Evolutionary conservation across 2,329 filamentous ascomycete species (phyloP).

Genomic region (Zasmidium citrigriseum): DNA sequence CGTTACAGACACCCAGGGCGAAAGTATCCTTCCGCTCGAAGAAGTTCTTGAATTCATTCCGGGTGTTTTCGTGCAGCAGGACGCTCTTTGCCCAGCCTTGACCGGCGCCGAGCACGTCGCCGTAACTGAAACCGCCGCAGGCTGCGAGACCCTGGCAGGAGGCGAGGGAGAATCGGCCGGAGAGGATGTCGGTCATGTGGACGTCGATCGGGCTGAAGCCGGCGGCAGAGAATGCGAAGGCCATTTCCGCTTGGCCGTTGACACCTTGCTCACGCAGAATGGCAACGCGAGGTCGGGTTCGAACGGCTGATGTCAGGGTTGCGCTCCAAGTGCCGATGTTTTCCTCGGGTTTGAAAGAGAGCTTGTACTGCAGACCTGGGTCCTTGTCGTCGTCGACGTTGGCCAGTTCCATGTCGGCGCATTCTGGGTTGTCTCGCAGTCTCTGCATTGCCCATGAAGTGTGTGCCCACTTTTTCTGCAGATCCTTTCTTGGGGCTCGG

Average conservation of each 20-base stretch:
- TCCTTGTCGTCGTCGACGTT: conserved; percentile 74
- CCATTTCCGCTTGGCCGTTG: conserved; percentile 97
- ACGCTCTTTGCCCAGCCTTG: conserved; percentile 96
- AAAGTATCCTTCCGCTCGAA: conserved; percentile 90
- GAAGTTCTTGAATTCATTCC: conserved; percentile 78
- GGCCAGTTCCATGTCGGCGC: conserved; percentile 80
- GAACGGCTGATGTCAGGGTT: conserved; percentile 62
- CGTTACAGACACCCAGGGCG: conserved; percentile 91
- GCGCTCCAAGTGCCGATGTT: conserved; percentile 70
- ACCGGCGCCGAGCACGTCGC: conserved; percentile 89
- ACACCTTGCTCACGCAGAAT: conserved; percentile 95
- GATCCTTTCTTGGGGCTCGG: conserved; percentile 66
- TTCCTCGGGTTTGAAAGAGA: conserved; percentile 78
- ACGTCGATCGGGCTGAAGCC: conserved; percentile 92
- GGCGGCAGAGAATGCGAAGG: conserved; percentile 87
- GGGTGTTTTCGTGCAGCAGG: conserved; percentile 74
- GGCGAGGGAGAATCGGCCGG: conserved; percentile 74
- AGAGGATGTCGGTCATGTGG: conserved; percentile 91
- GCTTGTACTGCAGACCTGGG: conserved; percentile 80
- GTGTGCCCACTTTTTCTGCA: conserved; percentile 85
- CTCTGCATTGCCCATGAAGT: conserved; percentile 92
- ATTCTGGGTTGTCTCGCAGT: conserved; percentile 82
- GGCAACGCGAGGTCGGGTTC: conserved; percentile 73
- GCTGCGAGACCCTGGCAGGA: conserved; percentile 87
- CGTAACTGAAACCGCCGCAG: conserved; percentile 97